Base-by-base conservation (phyloP, 2,329 filamentous ascomycete genomes). In the Aureobasidium sp. region DNA sequence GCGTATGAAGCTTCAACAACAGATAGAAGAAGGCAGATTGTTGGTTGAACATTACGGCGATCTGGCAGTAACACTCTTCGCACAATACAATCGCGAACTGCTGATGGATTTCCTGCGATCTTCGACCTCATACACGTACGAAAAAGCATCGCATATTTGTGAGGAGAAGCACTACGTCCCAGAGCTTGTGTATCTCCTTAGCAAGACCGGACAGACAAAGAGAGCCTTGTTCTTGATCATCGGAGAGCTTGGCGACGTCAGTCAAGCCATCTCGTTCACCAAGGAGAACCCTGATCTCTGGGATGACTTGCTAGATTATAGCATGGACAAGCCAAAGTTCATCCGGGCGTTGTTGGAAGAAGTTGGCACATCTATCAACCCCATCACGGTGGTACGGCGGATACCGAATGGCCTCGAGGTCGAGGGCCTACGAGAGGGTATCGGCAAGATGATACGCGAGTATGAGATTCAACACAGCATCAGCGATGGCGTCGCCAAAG, bases 271-370 rank as follows among this genome's bases (percentile, higher is more conserved):
- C 66, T 83, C 87, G 1, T 99, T 99, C 69, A 92, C 91, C 58
- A 96, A 96, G 72, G 87, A 92, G 63, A 91, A 97, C 70, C 85
- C 87, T 0, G 92, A 96, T 67, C 80, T 99, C 0, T 99, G 94
- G 94, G 89, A 96, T 65, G 92, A 97, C 69, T 80, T 99, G 8
- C 82, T 99, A 6, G 85, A 93, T 67, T 97, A 97, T 73, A 93
- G 89, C 63, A 97, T 99, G 94, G 91, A 96, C 75, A 96, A 96
- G 70, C 94, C 94, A 0, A 84, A 84, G 42, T 99, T 99, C 75
- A 97, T 99, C 66, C 87, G 90, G 13, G 92, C 89, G 0, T 78
- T 99, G 3, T 83, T 99, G 0, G 90, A 96, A 68, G 90, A 97
- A 75, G 93, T 96, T 1, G 94, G 94, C 37, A 97, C 92, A 0